These are phyloP conservation scores for Cucurbita argyrosperma DNA, from an alignment of 306 rosid genomes.

Conservation along the genomic window DNA sequence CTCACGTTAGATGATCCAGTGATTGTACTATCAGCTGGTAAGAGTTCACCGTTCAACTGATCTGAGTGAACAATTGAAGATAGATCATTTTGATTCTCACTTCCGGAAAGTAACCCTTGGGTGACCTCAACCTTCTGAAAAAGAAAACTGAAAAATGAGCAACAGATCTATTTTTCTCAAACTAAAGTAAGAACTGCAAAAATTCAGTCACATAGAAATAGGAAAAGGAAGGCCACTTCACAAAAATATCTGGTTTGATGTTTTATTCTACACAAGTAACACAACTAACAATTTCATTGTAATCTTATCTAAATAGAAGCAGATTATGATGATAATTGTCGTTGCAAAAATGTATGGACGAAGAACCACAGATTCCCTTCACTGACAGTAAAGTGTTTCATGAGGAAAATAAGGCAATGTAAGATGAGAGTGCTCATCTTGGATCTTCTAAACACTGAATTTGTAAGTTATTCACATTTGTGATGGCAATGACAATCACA, in stretches of 20 bases:
- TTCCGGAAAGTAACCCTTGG: slow-evolving; percentile 36
- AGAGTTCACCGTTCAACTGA: slow-evolving; percentile 75
- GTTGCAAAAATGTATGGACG: background rate
- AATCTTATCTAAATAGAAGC: slow-evolving; percentile 3
- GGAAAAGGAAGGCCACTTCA: background rate
- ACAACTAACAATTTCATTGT: background rate
- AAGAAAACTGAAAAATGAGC: background rate
- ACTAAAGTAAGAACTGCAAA: background rate
- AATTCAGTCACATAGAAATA: background rate
- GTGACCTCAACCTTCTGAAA: slow-evolving; percentile 45
- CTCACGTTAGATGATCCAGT: slow-evolving; percentile 81
- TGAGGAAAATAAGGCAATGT: background rate
- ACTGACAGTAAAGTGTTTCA: background rate
- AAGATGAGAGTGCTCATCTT: background rate
- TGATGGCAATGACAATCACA: no score
- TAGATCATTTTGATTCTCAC: slow-evolving; percentile 50
- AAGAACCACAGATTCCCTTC: background rate
- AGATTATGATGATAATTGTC: background rate
- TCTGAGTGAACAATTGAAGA: slow-evolving; percentile 24
- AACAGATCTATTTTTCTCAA: slow-evolving; percentile 4
- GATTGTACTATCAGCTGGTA: slow-evolving; percentile 56
- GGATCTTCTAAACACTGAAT: no score
- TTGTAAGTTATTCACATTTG: no score
- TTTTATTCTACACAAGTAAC: background rate
- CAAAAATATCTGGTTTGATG: background rate